phyloP scores from a whole-genome alignment of 768 basidiomycete genomes.

The Pleurotus tuoliensis region DNA sequence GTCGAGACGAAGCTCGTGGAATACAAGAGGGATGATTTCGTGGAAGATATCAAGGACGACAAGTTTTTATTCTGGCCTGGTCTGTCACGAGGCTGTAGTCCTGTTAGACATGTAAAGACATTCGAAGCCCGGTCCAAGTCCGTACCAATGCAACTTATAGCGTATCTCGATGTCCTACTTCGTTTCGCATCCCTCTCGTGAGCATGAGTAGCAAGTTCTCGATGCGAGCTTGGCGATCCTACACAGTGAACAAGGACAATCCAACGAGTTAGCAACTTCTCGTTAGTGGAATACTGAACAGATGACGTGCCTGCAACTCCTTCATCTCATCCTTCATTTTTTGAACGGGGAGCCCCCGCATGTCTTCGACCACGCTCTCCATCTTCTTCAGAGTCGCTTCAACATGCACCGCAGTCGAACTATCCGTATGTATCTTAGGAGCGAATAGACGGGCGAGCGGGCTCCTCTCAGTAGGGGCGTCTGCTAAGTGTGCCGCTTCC shows the following conservation, averaged over 20 bases:
- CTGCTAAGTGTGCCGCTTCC: constrained; percentile 14
- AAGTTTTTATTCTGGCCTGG: constrained; percentile 16
- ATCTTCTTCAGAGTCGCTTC: constrained; percentile 50
- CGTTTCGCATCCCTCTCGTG: constrained; percentile 62
- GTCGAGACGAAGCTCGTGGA: constrained; percentile 21
- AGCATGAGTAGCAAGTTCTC: constrained; percentile 67
- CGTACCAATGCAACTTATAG: not conserved
- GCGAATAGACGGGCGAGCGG: constrained; percentile 49
- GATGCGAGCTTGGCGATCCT: constrained; percentile 77
- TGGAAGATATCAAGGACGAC: not conserved
- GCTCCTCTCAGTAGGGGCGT: constrained; percentile 28
- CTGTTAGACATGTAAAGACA: not conserved
- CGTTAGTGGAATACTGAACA: not conserved
- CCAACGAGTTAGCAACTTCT: not conserved
- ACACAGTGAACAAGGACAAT: not conserved
- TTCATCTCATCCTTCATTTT: constrained; percentile 77
- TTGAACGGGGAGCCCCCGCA: constrained; percentile 59
- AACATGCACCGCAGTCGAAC: constrained; percentile 21
- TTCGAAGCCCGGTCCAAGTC: not conserved
- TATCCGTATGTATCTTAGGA: constrained; percentile 16
- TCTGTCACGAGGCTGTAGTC: constrained; percentile 19
- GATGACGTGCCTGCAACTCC: constrained; percentile 61
- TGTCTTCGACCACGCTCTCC: constrained; percentile 60
- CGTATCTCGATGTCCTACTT: constrained; percentile 16
- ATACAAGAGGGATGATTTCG: not conserved